Evolutionary conservation across 163 green algal genomes (phyloP), one percentile per base, ranked within the genome.

Genomic region (Prototheca cutis): DNA sequence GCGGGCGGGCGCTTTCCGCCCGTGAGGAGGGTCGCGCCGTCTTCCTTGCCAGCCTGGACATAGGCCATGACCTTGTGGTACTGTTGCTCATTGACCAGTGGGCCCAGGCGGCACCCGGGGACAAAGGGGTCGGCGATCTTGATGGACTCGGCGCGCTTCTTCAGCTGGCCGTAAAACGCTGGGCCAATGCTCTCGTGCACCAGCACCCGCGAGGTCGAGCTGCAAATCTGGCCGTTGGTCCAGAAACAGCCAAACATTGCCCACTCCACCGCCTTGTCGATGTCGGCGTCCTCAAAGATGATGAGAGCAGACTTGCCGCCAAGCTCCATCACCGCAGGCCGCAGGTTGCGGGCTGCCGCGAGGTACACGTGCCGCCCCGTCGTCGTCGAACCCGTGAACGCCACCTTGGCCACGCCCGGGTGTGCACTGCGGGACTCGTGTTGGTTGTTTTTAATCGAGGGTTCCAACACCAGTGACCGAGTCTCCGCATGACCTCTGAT

Each of bases 201-300:
- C 28, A 95, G 73, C 48, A 95, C 70, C 33, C 88, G 80, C 10
- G 75, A 88, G 23, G 88, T 95, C 48, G 85, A 76, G 52, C 54
- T 85, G 83, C 88, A 96, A 66, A 95, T 94, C 75, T 96, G 88
- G 3, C 87, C 87, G 48, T 74, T 88, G 48, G 74, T 89, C 76
- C 78, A 87, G 55, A 88, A 87, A 4, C 67, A 59, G 10, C 74
- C 77, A 68, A 88, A 86, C 78, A 90, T 88, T 53, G 71, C 71
- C 87, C 84, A 93, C 80, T 95, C 88, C 63, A 95, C 88, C 17
- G 88, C 83, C 55, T 91, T 89, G 21, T 93, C 84, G 19, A 96
- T 58, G 64, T 95, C 86, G 0, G 78, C 82, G 32, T 96, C 88
- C 25, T 94, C 85, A 75, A 95, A 95, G 48, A 96, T 79, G 24